Conservation (phyloP, 192 early-diverging fungal genomes). For the Anaeromyces robustus region DNA sequence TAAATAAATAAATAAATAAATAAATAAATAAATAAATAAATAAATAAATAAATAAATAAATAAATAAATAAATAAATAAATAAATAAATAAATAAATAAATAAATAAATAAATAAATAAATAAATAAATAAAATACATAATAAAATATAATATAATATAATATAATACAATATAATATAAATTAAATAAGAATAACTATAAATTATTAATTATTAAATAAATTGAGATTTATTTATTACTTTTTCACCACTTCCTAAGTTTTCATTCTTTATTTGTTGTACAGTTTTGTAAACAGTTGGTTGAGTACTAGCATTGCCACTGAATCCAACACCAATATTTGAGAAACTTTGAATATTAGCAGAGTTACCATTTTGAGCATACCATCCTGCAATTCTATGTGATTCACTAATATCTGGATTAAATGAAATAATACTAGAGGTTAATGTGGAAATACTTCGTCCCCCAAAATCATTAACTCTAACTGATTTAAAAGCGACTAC, state of each 20-base stretch:
- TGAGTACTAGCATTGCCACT: conserved; percentile 10
- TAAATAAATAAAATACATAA: no score
- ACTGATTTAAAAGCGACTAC: conserved; percentile 72
- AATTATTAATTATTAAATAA: not conserved
- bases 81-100: no score
- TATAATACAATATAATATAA: no score
- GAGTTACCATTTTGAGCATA: conserved; percentile 15
- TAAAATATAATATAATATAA: no score
- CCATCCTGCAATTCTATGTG: conserved; percentile 60
- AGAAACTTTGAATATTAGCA: conserved; percentile 23
- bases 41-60: no score
- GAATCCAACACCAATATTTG: conserved; percentile 10
- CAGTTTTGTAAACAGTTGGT: conserved; percentile 35
- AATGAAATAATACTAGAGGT: conserved; percentile 21
- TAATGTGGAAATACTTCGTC: conserved; percentile 34
- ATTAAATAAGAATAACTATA: not conserved
- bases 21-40: no score
- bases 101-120: no score
- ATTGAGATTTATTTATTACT: conserved; percentile 8
- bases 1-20: no score
- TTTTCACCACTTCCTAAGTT: conserved; percentile 50
- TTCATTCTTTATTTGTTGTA: conserved; percentile 49
- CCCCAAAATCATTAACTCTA: conserved; percentile 77
- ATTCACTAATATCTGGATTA: conserved; percentile 66
- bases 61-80: no score